Base-by-base conservation (phyloP, 2,329 filamentous ascomycete species). In the Simplicillium aogashimaense region DNA sequence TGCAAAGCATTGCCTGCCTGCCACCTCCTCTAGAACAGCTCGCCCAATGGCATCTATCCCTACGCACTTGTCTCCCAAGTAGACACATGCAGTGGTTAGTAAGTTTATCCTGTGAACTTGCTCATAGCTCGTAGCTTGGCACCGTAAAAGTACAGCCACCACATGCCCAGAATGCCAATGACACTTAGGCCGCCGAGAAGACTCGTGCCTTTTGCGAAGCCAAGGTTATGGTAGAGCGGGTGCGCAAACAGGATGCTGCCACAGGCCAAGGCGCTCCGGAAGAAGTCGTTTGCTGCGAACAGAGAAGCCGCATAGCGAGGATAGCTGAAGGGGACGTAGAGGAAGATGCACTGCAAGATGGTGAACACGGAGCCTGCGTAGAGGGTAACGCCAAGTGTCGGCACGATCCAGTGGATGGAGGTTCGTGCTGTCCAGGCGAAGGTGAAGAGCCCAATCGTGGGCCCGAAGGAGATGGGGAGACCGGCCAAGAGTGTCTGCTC, bases 261-360 rank as follows among this genome's bases (percentile, higher is more conserved):
- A 32, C 68, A 69, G 3, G 74, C 75, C 6, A 78, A 53, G 1
- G 69, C 64, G 17, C 58, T 62, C 29, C 69, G 61, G 48, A 66
- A 61, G 44, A 71, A 66, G 52, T 72, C 70, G 49, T 74, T 76
- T 7, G 59, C 69, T 0, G 70, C 70, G 48, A 76, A 74, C 31
- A 75, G 52, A 36, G 57, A 64, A 9, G 71, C 70, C 0, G 70
- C 68, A 47, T 72, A 70, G 39, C 61, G 57, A 4, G 67, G 68
- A 47, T 71, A 72, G 16, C 55, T 58, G 18, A 47, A 18, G 15
- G 45, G 35, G n/a, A 65, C 50, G 38, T 65, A 64, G n/a, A 62
- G 45, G 36, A 64, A 61, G 25, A 65, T 45, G 43, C 53, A 51
- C 35, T 53, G 50, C 36, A 49, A 45, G 1, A 51, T 40, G 29